Evolutionary conservation across 129 eudicot genomes (phyloP).

Genomic region (Solidago caesia): DNA sequence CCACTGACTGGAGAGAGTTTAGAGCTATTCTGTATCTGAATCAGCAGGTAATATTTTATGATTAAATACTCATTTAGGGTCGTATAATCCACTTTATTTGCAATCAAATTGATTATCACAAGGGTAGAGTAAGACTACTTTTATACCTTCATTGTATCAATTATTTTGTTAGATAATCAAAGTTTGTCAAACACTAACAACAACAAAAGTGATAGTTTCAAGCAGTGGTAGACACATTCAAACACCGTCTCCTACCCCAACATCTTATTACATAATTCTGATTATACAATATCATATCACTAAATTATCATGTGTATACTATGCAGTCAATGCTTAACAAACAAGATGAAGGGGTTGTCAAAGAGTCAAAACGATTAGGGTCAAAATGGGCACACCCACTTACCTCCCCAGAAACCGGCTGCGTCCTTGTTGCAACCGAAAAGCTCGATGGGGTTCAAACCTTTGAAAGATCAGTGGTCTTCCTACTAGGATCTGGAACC

Average conservation of each 20-base stretch:
- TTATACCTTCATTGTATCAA: not conserved
- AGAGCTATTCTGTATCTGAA: conserved; percentile 61
- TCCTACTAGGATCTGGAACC: conserved; percentile 84
- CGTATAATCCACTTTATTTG: not conserved
- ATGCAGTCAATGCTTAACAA: conserved; percentile 52
- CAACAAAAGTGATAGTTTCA: not conserved
- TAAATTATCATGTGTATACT: conserved; percentile 4
- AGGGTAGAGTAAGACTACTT: conserved; percentile 1
- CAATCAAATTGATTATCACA: not conserved
- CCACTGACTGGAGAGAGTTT: conserved; percentile 91
- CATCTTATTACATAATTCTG: not conserved
- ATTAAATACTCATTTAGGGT: not conserved
- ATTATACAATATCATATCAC: too few relatives aligned
- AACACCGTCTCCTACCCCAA: not conserved
- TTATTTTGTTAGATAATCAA: not conserved
- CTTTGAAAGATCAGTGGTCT: conserved; percentile 86
- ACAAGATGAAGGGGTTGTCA: conserved; percentile 39
- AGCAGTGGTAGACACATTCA: not conserved
- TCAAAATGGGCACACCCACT: conserved; percentile 95
- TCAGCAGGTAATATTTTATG: conserved; percentile 55
- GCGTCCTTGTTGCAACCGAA: conserved; percentile 91
- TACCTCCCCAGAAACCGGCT: conserved; percentile 81
- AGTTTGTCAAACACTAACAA: not conserved
- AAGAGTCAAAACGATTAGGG: conserved; percentile 57
- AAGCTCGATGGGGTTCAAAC: conserved; percentile 76